Conservation (phyloP, 1,284 basidiomycete genomes). For the Papiliotrema nemorosa region DNA sequence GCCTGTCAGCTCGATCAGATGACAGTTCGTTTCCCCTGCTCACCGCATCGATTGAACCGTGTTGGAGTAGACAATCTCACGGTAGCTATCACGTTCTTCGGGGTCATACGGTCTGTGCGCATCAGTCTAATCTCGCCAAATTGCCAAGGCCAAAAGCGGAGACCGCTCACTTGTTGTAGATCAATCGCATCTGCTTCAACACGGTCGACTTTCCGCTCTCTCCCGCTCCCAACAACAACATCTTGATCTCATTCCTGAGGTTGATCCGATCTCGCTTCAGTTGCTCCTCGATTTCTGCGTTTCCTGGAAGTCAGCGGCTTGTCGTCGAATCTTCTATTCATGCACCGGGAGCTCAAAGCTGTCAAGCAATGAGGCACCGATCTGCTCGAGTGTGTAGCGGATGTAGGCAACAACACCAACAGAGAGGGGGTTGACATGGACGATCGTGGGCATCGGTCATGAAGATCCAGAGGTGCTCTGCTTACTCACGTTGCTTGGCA, state of each 20-base stretch:
- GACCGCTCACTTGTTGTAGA: slow-evolving; percentile 64
- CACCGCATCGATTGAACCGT: slow-evolving; percentile 89
- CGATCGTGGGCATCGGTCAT: too few species aligned
- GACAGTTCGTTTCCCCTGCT: slow-evolving; percentile 8
- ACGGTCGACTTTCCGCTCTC: slow-evolving; percentile 89
- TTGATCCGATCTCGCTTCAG: slow-evolving; percentile 86
- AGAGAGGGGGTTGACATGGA: too few species aligned
- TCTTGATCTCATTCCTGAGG: slow-evolving; percentile 90
- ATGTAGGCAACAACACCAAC: not conserved
- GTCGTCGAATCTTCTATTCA: not conserved
- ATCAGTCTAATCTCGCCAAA: too few species aligned
- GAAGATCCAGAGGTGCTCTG: too few species aligned
- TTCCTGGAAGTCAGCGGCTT: slow-evolving; percentile 48
- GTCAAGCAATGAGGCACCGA: too few species aligned
- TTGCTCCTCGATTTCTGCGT: slow-evolving; percentile 94
- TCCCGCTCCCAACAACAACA: slow-evolving; percentile 67
- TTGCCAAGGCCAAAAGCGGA: too few species aligned
- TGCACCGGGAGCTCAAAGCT: too few species aligned
- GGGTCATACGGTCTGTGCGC: slow-evolving; percentile 68
- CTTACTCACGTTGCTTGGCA: slow-evolving; percentile 41
- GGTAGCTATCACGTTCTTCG: slow-evolving; percentile 83
- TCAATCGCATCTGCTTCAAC: slow-evolving; percentile 95
- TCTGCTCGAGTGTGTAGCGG: not conserved
- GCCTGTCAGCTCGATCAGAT: not conserved
- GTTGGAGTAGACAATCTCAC: slow-evolving; percentile 96